phyloP scores from a whole-genome alignment of 352 stramenopile genomes.

The Blastocystis sp. region DNA sequence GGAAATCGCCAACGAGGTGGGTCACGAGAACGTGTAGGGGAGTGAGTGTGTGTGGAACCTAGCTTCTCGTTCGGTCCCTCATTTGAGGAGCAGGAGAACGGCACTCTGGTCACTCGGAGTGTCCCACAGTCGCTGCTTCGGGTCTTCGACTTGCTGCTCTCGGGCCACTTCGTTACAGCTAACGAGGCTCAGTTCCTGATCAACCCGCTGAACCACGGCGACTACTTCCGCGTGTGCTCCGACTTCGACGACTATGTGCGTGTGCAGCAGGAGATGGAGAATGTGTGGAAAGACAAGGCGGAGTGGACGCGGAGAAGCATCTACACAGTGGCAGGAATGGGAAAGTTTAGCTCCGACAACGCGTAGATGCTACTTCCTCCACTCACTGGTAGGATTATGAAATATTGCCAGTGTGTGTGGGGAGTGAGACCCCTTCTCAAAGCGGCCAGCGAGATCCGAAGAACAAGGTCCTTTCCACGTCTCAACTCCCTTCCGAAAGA shows the following conservation, averaged over 20 bases:
- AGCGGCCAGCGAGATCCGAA: not conserved
- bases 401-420: slow-evolving; percentile 41
- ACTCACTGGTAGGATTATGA: not conserved
- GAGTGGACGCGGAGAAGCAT: slow-evolving; percentile 62
- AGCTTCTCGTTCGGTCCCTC: slow-evolving; percentile 31
- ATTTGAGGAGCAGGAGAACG: slow-evolving; percentile 50
- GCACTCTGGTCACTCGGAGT: not conserved
- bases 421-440: not conserved
- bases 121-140: not conserved
- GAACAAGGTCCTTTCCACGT: slow-evolving; percentile 50
- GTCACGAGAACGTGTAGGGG: slow-evolving; percentile 62
- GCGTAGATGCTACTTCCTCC: not conserved
- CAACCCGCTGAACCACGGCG: not conserved
- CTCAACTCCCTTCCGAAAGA: slow-evolving; percentile 39
- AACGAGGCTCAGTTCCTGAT: not conserved
- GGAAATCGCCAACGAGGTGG: slow-evolving; percentile 64
- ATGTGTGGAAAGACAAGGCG: slow-evolving; percentile 47
- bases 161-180: not conserved
- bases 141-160: slow-evolving; percentile 21
- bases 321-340: slow-evolving; percentile 61
- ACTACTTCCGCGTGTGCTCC: slow-evolving; percentile 61
- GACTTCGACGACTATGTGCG: slow-evolving; percentile 29
- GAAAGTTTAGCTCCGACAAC: slow-evolving; percentile 54
- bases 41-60: not conserved
- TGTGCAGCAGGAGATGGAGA: slow-evolving; percentile 46